phyloP scores from a whole-genome alignment of 1,284 basidiomycete species.

The Naganishia sp. region DNA sequence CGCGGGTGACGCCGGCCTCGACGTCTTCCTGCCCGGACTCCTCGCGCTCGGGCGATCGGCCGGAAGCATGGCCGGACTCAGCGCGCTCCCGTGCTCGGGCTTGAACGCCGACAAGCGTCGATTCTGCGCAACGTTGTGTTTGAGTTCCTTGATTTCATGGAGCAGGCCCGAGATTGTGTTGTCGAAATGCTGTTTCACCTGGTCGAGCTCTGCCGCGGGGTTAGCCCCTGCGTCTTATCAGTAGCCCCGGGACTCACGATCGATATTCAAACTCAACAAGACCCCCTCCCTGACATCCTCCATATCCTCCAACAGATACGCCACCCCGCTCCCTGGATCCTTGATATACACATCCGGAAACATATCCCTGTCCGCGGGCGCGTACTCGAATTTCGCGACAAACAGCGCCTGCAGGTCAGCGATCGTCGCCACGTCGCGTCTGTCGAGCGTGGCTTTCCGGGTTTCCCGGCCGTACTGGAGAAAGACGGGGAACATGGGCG shows the following conservation, averaged over 20 bases:
- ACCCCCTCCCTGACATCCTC: slow-evolving; percentile 89
- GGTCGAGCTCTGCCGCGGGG: slow-evolving; percentile 74
- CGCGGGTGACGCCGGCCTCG: slow-evolving; percentile 19
- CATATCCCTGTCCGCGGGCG: slow-evolving; percentile 79
- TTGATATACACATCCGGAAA: slow-evolving; percentile 96
- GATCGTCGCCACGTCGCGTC: slow-evolving; percentile 57
- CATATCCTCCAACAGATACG: slow-evolving; percentile 94
- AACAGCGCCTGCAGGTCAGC: slow-evolving; percentile 79
- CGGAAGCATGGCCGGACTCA: slow-evolving; percentile 26
- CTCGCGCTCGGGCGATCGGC: slow-evolving; percentile 10
- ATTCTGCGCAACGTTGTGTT: slow-evolving; percentile 51
- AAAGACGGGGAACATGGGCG: slow-evolving; percentile 64
- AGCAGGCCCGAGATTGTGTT: slow-evolving; percentile 80
- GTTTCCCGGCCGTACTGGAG: slow-evolving; percentile 77
- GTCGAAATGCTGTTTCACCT: slow-evolving; percentile 98
- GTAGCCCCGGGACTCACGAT: slow-evolving; percentile 66
- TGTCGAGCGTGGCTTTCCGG: slow-evolving; percentile 29
- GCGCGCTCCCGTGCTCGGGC: slow-evolving; percentile 12
- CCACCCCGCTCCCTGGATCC: slow-evolving; percentile 84
- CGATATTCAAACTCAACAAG: slow-evolving; percentile 88
- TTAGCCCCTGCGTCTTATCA: slow-evolving; percentile 12
- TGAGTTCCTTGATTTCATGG: slow-evolving; percentile 89
- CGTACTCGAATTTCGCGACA: slow-evolving; percentile 93
- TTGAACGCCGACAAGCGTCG: slow-evolving; percentile 30
- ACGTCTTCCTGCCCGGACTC: slow-evolving; percentile 10